Evolutionary conservation across 371 early-diverging fungal genomes (phyloP), one percentile per base, ranked within the genome.

Genomic region (Capniomyces stellatus): DNA sequence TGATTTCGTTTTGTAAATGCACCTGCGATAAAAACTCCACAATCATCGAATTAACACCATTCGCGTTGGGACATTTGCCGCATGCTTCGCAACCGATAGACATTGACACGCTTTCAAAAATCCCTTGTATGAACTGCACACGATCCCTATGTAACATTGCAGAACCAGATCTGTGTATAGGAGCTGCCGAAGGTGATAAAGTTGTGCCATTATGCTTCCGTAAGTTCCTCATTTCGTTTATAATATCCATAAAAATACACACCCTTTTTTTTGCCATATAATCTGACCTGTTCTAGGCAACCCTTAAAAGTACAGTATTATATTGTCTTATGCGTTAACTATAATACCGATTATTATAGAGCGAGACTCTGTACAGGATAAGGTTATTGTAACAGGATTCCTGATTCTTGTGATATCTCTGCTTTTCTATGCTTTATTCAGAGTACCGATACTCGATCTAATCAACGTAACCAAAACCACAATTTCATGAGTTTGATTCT

Each of bases 91-190:
- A 60, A 52, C 67, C 67, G 1, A 67, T 67, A 31, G 68, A 67
- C 55, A 49, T 58, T 0, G 60, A 52, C 40, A 67, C 68, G 24
- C 47, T 67, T 31, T 43, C 56, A 50, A 66, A 66, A 19, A 67
- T 57, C 41, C 61, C 60, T 31, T 67, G 68, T 39, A 67, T 67
- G 68, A 67, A 67, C 55, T 67, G 68, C 50, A 67, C 68, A 1
- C 57, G 69, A 42, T 30, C 58, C 27, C 46, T 67, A 27, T 67
- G 68, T 48, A 60, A 63, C 0, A 60, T 57, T 0, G 68, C 68
- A 0, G 67, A 67, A 41, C 68, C 69, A 15, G 51, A 60, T 19
- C 30, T 67, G 55, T 67, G 68, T 48, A 58, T 60, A 43, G 68
- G 67, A 15, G 69, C 68, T 23, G 68, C 69, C 10, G 64, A 55